Evolutionary conservation across 495 filamentous ascomycete species (phyloP), one percentile per base, ranked within the genome.

Genomic region (Aspergillus avenaceus): DNA sequence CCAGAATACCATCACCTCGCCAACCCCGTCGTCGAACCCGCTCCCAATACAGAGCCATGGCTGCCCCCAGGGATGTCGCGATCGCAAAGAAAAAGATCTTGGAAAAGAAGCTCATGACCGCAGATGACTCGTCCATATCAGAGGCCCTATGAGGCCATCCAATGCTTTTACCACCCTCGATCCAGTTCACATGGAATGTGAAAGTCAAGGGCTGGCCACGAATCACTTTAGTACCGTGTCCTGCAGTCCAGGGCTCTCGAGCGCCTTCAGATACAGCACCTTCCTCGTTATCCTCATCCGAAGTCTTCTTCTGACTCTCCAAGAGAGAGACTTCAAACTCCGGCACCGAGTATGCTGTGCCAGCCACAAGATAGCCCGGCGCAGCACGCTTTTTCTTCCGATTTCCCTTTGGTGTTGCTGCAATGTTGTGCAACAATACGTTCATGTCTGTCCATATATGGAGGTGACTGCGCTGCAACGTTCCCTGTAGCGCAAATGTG

Each of bases 391-490:
- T 60, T 72, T 44, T 55, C 28, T 63, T 56, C 7, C 13, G 23
- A 44, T 52, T 55, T 29, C 59, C 53, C 40, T 54, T 51, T 25
- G 51, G 31, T 25, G 58, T 67, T 46, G 51, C 69, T 69, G 23
- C 48, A 14, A 81, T 82, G 51, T 84, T 90, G 62, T 96, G 90
- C 55, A 93, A 73, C 18, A 96, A 71, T 55, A 96, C 81, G 65
- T 97, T 97, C 65, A 98, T 78, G 52, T 85, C 80, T 8, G 91
- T 91, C 64, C 84, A 84, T 61, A 98, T 84, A 73, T 98, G 93
- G 53, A 98, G 75, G 63, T 98, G 93, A 59, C 83, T 87, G 25
- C 84, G 76, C 63, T 98, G 92, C 16, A 97, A 77, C 0, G 88
- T 92, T 14, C 93, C 93, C 37, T 91, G 83, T 18, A 98, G 72